Base-by-base conservation (phyloP, 768 basidiomycete species). In the Chalciporus chontae region DNA sequence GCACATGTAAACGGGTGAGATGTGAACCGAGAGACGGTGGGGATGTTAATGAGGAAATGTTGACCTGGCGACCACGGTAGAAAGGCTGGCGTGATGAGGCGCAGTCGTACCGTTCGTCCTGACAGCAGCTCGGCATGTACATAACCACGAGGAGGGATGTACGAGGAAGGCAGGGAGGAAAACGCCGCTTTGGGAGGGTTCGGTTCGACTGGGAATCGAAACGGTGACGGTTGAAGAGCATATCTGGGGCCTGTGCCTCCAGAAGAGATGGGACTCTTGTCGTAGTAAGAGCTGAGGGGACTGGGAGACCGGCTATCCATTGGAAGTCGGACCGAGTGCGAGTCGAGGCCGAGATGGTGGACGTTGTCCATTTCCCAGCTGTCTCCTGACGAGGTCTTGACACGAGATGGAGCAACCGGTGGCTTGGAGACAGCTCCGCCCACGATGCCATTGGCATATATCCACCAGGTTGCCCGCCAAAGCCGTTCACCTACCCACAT, bases 41-140 rank as follows among this genome's bases (percentile, higher is more conserved):
- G 87, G 17, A 89, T 73, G 45, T 73, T 78, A 52, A 91, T 72
- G 19, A 85, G 73, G 57, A 90, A 81, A 64, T 87, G 84, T 64
- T 90, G 89, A n/a, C 88, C 89, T 3, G 88, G 81, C 1, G 80
- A 76, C 88, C 88, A 90, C 0, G 73, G 64, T 43, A 85, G 62
- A 43, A 74, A 76, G 2, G 77, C 74, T 0, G 82, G 75, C 0
- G 84, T 73, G 47, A 80, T 69, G 36, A 89, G 68, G 0, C 83
- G 80, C n/a, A 90, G 63, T 38, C 88, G 82, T 15, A 90, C 67
- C 5, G 84, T 87, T 3, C 77, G 73, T 8, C 88, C 89, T 0
- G 88, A 80, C 15, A 90, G 70, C 8, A 89, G 69, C 54, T 86
- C 82, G 2, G 79, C 82, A 40, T 84, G 77, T 1, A 79, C 85